Conservation (phyloP, 805 yeast species). For the Barnettozyma salicaria region DNA sequence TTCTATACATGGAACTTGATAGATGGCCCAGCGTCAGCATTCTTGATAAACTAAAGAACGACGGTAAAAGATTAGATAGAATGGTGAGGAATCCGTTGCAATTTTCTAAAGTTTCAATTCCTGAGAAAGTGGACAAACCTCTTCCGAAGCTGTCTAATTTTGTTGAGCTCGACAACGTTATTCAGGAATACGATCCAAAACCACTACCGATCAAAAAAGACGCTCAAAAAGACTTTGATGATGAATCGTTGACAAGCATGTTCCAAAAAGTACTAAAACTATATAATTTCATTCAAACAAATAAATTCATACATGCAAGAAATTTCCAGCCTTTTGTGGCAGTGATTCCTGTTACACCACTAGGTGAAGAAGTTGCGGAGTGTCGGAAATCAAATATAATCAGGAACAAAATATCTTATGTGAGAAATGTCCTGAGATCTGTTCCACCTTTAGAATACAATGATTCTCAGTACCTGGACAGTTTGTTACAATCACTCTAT, state of each 20-base stretch:
- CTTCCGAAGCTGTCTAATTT: slow-evolving; percentile 10
- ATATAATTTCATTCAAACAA: slow-evolving; percentile 14
- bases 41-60: slow-evolving; percentile 7
- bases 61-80: slow-evolving; percentile 10
- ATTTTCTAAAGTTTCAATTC: slow-evolving; percentile 11
- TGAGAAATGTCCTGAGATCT: slow-evolving; percentile 12
- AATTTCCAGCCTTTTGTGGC: slow-evolving; percentile 16
- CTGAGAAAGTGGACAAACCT: slow-evolving; percentile 9
- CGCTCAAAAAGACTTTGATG: slow-evolving; percentile 6
- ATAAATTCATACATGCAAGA: slow-evolving; percentile 15
- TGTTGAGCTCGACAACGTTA: not conserved
- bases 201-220: slow-evolving; percentile 4
- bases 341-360: slow-evolving; percentile 15
- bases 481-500: slow-evolving; percentile 13
- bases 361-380: slow-evolving; percentile 21
- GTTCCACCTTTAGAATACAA: slow-evolving; percentile 21
- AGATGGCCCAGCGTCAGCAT: slow-evolving; percentile 23
- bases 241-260: slow-evolving; percentile 13
- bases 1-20: slow-evolving; percentile 17
- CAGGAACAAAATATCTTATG: slow-evolving; percentile 18
- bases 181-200: not conserved
- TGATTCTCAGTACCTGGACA: slow-evolving; percentile 16
- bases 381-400: slow-evolving; percentile 19
- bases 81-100: slow-evolving; percentile 6
- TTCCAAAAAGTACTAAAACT: slow-evolving; percentile 19